These are phyloP conservation scores for Helotiales sp. DNA, from an alignment of 2,329 filamentous ascomycete species.

Conservation along the genomic window DNA sequence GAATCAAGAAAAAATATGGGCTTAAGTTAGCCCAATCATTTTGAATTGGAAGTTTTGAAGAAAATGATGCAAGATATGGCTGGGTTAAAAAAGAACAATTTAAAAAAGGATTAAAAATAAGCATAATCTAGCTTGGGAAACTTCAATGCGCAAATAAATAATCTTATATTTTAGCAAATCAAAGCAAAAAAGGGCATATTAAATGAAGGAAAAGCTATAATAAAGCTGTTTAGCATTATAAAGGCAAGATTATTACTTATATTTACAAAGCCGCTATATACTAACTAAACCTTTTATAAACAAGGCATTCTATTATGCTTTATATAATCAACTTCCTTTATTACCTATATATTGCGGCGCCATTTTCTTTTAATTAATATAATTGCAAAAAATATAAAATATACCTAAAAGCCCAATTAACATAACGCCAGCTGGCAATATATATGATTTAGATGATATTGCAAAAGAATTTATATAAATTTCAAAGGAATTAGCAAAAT, in stretches of 20 bases:
- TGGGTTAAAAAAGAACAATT: conserved; percentile 81
- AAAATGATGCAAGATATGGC: conserved; percentile 94
- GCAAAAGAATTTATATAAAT: conserved; percentile 90
- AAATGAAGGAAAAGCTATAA: conserved; percentile 73
- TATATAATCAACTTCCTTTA: conserved; percentile 97
- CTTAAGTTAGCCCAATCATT: conserved; percentile 82
- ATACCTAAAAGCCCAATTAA: conserved; percentile 80
- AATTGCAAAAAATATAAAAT: conserved; percentile 80
- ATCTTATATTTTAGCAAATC: conserved; percentile 89
- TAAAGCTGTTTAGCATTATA: conserved; percentile 95
- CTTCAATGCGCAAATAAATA: conserved; percentile 68
- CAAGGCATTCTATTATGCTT: conserved; percentile 88
- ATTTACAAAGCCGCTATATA: not conserved
- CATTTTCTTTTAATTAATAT: conserved; percentile 75
- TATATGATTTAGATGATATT: conserved; percentile 81
- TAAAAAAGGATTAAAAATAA: conserved; percentile 95
- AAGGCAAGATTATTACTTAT: conserved; percentile 56
- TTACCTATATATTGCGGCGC: conserved; percentile 92
- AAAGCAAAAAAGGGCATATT: conserved; percentile 90
- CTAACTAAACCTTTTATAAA: conserved; percentile 45
- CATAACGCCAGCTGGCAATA: conserved; percentile 73
- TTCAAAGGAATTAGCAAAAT: conserved; percentile 89
- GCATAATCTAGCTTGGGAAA: conserved; percentile 65
- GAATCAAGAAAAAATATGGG: conserved; percentile 63
- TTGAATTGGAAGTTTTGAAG: conserved; percentile 92